A percentile compares a stretch with the other conserved stretches of the same genome.
Conservation (phyloP, 495 filamentous ascomycete genomes). For the Letharia columbiana region DNA sequence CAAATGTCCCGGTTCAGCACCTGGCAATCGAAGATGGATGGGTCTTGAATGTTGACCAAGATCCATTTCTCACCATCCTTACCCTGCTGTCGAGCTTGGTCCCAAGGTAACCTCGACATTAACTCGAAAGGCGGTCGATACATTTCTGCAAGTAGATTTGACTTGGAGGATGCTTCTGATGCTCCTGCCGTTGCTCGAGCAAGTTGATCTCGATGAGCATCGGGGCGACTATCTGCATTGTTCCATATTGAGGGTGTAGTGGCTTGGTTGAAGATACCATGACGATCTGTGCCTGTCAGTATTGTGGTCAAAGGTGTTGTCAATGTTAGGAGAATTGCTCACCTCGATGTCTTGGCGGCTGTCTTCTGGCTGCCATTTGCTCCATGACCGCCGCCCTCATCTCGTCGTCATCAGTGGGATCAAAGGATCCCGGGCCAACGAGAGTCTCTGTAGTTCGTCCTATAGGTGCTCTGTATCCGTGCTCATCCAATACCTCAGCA, state of each 20-base stretch:
- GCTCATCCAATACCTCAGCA: conserved; percentile 35
- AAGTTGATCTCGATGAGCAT: conserved; percentile 42
- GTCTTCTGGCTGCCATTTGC: conserved; percentile 50
- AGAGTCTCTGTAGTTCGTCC: conserved; percentile 85
- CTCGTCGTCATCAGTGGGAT: conserved; percentile 48
- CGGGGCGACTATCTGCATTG: conserved; percentile 37
- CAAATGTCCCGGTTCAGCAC: conserved; percentile 88
- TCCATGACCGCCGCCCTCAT: conserved; percentile 56
- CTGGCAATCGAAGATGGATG: conserved; percentile 86
- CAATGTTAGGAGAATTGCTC: conserved; percentile 17
- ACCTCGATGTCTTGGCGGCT: conserved; percentile 38
- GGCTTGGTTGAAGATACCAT: conserved; percentile 84
- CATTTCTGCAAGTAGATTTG: conserved; percentile 72
- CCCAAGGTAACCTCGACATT: conserved; percentile 66
- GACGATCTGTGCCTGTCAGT: conserved; percentile 37
- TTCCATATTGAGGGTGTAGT: conserved; percentile 62
- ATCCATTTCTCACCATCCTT: conserved; percentile 88
- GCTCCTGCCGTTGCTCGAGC: conserved; percentile 62
- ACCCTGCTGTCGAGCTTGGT: conserved; percentile 72
- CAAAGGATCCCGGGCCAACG: conserved; percentile 56
- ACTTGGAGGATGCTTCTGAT: conserved; percentile 61
- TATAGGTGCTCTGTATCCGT: conserved; percentile 81
- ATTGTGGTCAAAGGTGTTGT: conserved; percentile 1
- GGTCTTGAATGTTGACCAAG: conserved; percentile 88
- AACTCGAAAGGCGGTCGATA: conserved; percentile 86